phyloP scores from a whole-genome alignment of 306 rosid species.

The Malus fusca region DNA sequence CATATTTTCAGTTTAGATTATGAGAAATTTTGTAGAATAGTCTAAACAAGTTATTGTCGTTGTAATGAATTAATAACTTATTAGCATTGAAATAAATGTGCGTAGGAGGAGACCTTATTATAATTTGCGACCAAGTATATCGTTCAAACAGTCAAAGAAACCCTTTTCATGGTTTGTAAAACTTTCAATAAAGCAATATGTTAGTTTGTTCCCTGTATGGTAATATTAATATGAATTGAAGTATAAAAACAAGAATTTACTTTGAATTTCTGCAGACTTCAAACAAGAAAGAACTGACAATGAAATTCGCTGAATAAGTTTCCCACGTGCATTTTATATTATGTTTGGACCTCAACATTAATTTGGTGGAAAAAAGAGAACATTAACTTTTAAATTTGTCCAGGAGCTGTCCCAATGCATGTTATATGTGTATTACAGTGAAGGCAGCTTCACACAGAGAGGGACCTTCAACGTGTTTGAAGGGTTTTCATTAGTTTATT shows the following conservation, averaged over 20 bases:
- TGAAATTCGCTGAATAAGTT: not conserved
- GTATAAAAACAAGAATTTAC: slow-evolving; percentile 21
- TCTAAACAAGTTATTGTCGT: not conserved
- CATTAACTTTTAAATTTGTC: slow-evolving; percentile 1
- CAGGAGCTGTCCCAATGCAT: not conserved
- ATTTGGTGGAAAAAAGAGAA: slow-evolving; percentile 8
- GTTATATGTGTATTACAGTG: not conserved
- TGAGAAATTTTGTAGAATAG: too few species aligned
- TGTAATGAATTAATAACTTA: not conserved
- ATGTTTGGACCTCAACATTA: not conserved
- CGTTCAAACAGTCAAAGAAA: slow-evolving; percentile 44
- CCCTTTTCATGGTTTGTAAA: slow-evolving; percentile 6
- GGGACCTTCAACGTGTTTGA: slow-evolving; percentile 27
- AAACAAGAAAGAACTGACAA: slow-evolving; percentile 8
- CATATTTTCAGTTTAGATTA: too few species aligned
- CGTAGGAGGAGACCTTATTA: not conserved
- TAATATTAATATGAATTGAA: slow-evolving; percentile 7
- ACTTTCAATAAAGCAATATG: not conserved
- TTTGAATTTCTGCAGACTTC: slow-evolving; percentile 14
- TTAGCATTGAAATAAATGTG: too few species aligned
- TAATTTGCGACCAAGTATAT: not conserved
- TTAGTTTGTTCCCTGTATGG: too few species aligned
- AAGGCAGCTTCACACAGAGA: not conserved
- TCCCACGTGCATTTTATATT: not conserved
- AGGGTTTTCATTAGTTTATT: not conserved